These are phyloP conservation scores for Nowakowskiella sp. DNA, from an alignment of 192 early-diverging fungal genomes.

Conservation along the genomic window DNA sequence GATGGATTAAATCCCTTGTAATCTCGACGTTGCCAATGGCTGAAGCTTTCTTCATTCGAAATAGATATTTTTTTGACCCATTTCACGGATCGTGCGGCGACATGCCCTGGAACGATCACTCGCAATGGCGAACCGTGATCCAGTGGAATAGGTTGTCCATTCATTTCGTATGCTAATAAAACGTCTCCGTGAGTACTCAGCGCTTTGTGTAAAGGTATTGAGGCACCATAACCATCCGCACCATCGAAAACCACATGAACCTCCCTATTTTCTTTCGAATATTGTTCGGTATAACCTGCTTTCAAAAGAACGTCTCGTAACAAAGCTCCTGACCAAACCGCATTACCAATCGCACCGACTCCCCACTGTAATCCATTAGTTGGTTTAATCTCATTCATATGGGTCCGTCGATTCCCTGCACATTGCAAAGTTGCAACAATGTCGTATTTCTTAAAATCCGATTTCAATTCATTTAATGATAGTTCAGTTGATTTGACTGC, in stretches of 20 bases:
- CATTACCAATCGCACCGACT: slow-evolving; percentile 68
- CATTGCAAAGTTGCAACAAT: slow-evolving; percentile 70
- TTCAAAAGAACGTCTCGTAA: slow-evolving; percentile 64
- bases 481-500: slow-evolving; percentile 12
- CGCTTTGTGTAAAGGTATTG: slow-evolving; percentile 58
- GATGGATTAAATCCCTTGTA: slow-evolving; percentile 51
- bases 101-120: slow-evolving; percentile 79
- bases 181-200: slow-evolving; percentile 58
- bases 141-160: slow-evolving; percentile 21
- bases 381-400: slow-evolving; percentile 64
- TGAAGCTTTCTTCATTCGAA: slow-evolving; percentile 27
- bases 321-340: slow-evolving; percentile 68
- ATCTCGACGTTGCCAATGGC: slow-evolving; percentile 38
- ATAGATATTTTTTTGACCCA: slow-evolving; percentile 44
- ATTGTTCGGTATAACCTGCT: slow-evolving; percentile 42
- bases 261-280: no score
- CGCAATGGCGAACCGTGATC: slow-evolving; percentile 81
- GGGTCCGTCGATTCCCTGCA: slow-evolving; percentile 77
- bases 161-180: slow-evolving; percentile 66
- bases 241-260: no score
- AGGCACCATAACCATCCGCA: slow-evolving; percentile 55
- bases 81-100: slow-evolving; percentile 84
- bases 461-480: slow-evolving; percentile 43
- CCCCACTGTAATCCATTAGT: slow-evolving; percentile 79
- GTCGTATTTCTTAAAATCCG: slow-evolving; percentile 37